Conservation (phyloP, 2,329 filamentous ascomycete genomes). For the Ascochyta fabae region DNA sequence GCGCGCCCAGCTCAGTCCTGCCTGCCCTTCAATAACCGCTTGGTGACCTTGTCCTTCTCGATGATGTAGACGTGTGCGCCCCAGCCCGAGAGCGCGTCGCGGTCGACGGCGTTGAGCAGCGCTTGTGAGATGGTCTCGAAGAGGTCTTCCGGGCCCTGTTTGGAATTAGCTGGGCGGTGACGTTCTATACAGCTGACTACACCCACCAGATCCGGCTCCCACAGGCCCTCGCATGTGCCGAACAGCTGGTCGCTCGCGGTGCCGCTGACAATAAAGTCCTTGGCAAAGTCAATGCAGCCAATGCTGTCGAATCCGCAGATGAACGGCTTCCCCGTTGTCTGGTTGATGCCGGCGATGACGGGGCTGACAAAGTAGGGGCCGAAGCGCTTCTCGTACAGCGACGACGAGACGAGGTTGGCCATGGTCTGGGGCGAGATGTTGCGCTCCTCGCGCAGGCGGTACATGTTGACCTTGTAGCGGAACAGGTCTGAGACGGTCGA, state of each 20-base stretch:
- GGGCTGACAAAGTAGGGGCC: constrained; percentile 96
- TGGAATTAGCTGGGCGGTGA: constrained; percentile 12
- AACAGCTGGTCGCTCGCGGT: constrained; percentile 97
- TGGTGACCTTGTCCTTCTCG: constrained; percentile 99
- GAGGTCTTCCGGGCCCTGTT: constrained; percentile 84
- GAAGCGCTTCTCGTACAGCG: constrained; percentile 93
- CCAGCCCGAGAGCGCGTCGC: constrained; percentile 97
- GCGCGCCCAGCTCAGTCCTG: constrained; percentile 67
- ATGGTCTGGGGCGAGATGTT: constrained; percentile 93
- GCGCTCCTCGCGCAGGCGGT: constrained; percentile 96
- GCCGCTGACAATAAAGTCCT: constrained; percentile 98
- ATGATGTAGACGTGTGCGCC: constrained; percentile 99
- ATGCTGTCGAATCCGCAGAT: constrained; percentile 99
- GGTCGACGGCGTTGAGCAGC: constrained; percentile 91
- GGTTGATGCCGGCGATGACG: constrained; percentile 92
- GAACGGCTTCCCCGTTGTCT: constrained; percentile 92
- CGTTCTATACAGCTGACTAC: constrained; percentile 31
- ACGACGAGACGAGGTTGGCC: constrained; percentile 86
- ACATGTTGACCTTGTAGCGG: constrained; percentile 99
- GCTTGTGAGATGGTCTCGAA: constrained; percentile 99
- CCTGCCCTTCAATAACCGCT: constrained; percentile 96
- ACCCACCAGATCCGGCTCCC: constrained; percentile 90
- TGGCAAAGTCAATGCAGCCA: constrained; percentile 98
- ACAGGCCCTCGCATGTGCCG: constrained; percentile 96
- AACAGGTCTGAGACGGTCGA: constrained; percentile 94